Base-by-base conservation (phyloP, 2,329 filamentous ascomycete species). In the Scopulariopsis brevicaulis region DNA sequence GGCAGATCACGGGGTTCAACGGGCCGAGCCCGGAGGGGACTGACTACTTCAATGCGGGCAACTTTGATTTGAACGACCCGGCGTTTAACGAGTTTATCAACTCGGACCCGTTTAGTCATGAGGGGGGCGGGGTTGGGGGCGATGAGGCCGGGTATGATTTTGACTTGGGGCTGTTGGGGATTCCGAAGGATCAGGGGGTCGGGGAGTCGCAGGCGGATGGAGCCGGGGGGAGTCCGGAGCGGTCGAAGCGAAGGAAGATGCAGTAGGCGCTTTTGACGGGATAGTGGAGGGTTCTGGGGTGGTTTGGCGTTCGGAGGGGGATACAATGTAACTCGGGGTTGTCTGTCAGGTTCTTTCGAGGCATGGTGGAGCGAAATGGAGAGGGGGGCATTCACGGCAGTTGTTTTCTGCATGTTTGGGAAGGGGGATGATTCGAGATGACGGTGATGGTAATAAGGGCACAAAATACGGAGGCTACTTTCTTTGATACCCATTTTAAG, bases 1-100 rank as follows among this genome's bases (percentile, higher is more conserved):
- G 90, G 4, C 80, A 82, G 18, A 89, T 96, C 40, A 88, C 90
- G 1, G 89, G 89, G 4, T 70, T 94, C 1, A 75, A 74, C 28
- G 77, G 79, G 2, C 67, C 64, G 18, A 59, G 63, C 22, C 46
- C 46, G 5, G 69, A 67, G 32, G 58, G 57, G 18, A 60, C 59
- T 8, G 62, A 62, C 15, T 71, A 69, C 57, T 69, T 68, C 52
- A 57, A 62, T 24, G 64, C 65, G 20, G 66, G 65, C 37, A 68
- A 69, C 62, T 72, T 80, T 61, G 69, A 73, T 37, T 73, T 71
- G 56, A 74, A 73, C 58, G 71, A 70, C 0, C 46, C 55, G 5
- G 32, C 58, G 28, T 58, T 87, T 4, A 66, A 66, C 7, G 70
- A 73, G n/a, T 69, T 74, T 51, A 60, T 73, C 18, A 66, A 71